These are phyloP conservation scores for Prunus yedoensis DNA, from an alignment of 331 rosid species.

Conservation along the genomic window DNA sequence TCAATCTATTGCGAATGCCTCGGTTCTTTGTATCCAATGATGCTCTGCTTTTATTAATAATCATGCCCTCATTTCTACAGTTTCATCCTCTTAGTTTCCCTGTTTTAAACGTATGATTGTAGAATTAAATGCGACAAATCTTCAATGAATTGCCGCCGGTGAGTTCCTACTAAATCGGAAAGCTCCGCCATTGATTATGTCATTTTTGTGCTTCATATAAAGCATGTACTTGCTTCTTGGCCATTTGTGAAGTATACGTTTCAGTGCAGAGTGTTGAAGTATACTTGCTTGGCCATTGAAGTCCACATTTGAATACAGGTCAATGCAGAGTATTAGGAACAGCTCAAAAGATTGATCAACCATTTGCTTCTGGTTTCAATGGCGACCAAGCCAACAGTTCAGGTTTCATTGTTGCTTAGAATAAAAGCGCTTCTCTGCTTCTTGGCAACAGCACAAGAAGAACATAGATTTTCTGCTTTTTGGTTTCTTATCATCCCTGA, in stretches of 20 bases:
- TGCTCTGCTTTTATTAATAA: no score
- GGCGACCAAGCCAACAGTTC: neutral
- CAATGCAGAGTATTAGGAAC: neutral
- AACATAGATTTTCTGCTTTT: neutral
- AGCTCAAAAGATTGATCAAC: neutral
- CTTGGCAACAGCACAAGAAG: neutral
- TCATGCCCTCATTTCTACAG: no score
- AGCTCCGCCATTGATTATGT: neutral
- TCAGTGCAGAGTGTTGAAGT: neutral
- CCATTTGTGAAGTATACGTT: neutral
- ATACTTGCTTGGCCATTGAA: neutral
- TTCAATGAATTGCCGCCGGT: neutral
- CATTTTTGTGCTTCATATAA: neutral
- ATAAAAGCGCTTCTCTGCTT: neutral
- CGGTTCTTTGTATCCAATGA: no score
- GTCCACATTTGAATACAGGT: neutral
- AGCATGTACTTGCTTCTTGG: neutral
- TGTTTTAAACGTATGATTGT: neutral
- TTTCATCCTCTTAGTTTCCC: neutral
- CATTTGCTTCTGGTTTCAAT: neutral
- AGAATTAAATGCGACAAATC: neutral
- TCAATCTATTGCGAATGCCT: neutral
- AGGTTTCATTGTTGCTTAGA: neutral
- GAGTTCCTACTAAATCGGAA: conserved; percentile 7
- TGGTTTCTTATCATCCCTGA: no score